Evolutionary conservation across 2,329 filamentous ascomycete genomes (phyloP).

Genomic region (Byssothecium circinans): DNA sequence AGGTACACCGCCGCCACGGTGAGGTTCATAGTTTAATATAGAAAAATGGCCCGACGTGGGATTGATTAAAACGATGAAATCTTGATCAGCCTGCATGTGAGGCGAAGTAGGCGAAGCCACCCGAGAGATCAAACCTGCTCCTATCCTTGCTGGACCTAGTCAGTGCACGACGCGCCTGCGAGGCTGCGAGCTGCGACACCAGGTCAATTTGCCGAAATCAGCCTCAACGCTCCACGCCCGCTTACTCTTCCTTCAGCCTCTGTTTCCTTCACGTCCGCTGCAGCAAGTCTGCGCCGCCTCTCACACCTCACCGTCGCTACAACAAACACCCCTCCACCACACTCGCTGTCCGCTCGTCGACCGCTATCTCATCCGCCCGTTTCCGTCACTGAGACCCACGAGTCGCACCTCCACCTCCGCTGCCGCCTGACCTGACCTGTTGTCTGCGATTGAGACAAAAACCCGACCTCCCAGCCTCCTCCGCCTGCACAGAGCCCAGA

Average conservation of each 20-base stretch:
- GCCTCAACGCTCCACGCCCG: slow-evolving; percentile 12
- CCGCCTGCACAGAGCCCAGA: too few relatives aligned
- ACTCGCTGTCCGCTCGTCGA: slow-evolving; percentile 5
- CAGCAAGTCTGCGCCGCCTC: neutral
- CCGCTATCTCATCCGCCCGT: slow-evolving; percentile 1
- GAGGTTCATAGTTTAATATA: too few relatives aligned
- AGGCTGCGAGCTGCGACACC: slow-evolving; percentile 19
- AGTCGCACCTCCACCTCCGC: slow-evolving; percentile 4
- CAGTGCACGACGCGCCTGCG: slow-evolving; percentile 22
- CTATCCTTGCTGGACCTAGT: slow-evolving; percentile 32
- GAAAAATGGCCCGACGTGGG: neutral
- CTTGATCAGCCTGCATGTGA: slow-evolving; percentile 27
- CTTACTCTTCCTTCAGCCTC: neutral
- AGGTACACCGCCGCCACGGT: neutral
- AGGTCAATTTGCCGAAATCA: slow-evolving; percentile 24
- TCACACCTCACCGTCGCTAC: slow-evolving; percentile 12
- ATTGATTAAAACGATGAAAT: too few relatives aligned
- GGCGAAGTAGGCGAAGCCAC: slow-evolving; percentile 19
- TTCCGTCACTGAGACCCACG: slow-evolving; percentile 2
- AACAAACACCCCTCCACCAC: slow-evolving; percentile 2
- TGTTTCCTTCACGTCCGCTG: neutral
- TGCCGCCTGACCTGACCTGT: slow-evolving; percentile 4
- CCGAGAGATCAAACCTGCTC: slow-evolving; percentile 25
- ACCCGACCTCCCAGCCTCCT: neutral
- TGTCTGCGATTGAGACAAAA: neutral